phyloP scores from a whole-genome alignment of 208 protist species.

The Vickermania spadyakhi region DNA sequence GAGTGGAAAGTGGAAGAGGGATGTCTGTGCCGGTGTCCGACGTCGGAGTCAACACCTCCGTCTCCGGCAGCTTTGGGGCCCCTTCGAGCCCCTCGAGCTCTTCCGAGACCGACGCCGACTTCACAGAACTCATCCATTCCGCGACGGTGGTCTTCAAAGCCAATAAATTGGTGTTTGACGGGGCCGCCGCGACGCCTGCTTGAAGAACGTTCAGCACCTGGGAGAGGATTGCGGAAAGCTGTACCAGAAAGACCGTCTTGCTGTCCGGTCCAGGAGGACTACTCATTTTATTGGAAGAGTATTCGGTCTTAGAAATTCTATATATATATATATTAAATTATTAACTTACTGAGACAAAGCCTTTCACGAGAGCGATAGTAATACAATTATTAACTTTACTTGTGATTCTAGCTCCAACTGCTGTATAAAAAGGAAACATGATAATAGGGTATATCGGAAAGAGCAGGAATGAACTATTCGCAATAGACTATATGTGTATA shows the following conservation, averaged over 20 bases:
- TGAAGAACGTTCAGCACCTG: conserved; percentile 36
- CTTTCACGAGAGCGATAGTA: too few relatives aligned
- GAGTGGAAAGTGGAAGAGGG: not conserved
- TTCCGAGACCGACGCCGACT: not conserved
- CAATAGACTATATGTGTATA: too few relatives aligned
- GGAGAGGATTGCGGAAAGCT: conserved; percentile 54
- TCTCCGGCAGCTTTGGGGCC: not conserved
- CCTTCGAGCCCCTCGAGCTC: not conserved
- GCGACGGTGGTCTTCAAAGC: not conserved
- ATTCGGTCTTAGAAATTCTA: too few relatives aligned
- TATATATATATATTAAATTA: too few relatives aligned
- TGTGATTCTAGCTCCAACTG: too few relatives aligned
- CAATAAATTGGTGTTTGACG: conserved; percentile 28
- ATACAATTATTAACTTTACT: too few relatives aligned
- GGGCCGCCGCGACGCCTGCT: conserved; percentile 24
- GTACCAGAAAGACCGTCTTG: conserved; percentile 63
- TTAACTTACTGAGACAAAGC: too few relatives aligned
- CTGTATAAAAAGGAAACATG: too few relatives aligned
- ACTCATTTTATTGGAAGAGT: too few relatives aligned
- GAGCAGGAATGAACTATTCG: too few relatives aligned
- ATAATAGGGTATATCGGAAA: too few relatives aligned
- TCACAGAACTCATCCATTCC: not conserved
- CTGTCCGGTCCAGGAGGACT: too few relatives aligned
- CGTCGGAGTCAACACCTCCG: not conserved
- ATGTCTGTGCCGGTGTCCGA: not conserved